phyloP scores from a whole-genome alignment of 495 filamentous ascomycete species.

The Immersiella caudata region DNA sequence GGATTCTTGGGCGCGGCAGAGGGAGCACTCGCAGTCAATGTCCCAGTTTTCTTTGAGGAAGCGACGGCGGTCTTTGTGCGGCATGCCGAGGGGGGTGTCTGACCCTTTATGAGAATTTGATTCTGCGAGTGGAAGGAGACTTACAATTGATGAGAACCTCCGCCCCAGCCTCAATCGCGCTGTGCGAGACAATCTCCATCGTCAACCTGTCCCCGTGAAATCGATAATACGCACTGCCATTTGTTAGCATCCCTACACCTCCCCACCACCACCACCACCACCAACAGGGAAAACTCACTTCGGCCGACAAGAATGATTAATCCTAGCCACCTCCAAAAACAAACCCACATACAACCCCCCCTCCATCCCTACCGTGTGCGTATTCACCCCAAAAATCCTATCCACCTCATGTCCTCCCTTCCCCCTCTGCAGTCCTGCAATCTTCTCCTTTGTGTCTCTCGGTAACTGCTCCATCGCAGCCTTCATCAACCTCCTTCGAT shows the following conservation, averaged over 20 bases:
- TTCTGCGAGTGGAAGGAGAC: not conserved
- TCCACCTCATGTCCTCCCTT: constrained; percentile 41
- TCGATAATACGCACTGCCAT: constrained; percentile 38
- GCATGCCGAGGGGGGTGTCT: constrained; percentile 41
- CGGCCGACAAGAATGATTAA: constrained; percentile 48
- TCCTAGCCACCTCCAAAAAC: constrained; percentile 42
- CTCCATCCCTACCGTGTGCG: constrained; percentile 37
- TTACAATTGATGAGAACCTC: constrained; percentile 49
- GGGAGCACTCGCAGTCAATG: constrained; percentile 45
- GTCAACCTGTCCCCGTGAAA: constrained; percentile 40
- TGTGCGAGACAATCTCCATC: constrained; percentile 42
- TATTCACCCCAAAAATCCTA: constrained; percentile 44
- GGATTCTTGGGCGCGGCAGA: constrained; percentile 39
- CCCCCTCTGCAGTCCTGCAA: constrained; percentile 29
- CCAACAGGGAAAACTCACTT: constrained; percentile 41
- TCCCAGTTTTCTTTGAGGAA: constrained; percentile 41
- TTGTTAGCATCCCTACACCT: constrained; percentile 20
- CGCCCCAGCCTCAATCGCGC: constrained; percentile 44
- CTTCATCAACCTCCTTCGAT: constrained; percentile 40
- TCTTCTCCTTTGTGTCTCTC: constrained; percentile 31
- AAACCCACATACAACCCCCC: constrained; percentile 39
- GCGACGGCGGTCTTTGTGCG: constrained; percentile 30
- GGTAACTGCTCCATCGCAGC: constrained; percentile 40
- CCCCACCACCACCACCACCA: no score
- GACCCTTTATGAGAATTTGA: not conserved